These are phyloP conservation scores for Brettanomyces custersianus DNA, from an alignment of 805 yeast genomes.

Conservation along the genomic window DNA sequence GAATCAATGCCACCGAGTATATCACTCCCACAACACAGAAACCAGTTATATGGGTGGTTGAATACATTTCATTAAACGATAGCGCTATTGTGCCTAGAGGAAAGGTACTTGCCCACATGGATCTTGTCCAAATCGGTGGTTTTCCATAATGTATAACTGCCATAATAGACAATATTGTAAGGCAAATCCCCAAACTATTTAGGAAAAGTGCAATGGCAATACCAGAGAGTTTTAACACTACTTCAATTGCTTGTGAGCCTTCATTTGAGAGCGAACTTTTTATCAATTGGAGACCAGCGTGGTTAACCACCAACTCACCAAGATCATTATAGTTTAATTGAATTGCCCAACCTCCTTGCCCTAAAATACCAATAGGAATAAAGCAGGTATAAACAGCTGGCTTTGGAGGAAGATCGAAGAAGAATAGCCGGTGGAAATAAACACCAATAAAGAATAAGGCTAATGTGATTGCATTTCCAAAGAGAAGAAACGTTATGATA, in stretches of 20 bases:
- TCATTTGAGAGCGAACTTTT: slow-evolving; percentile 4
- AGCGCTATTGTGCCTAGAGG: slow-evolving; percentile 79
- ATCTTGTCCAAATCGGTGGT: slow-evolving; percentile 32
- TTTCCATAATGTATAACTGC: slow-evolving; percentile 26
- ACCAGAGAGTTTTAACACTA: slow-evolving; percentile 10
- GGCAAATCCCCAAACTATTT: slow-evolving; percentile 22
- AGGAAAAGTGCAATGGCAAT: slow-evolving; percentile 19
- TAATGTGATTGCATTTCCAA: slow-evolving; percentile 52
- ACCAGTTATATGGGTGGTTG: slow-evolving; percentile 39
- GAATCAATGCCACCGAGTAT: slow-evolving; percentile 44
- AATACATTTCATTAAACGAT: slow-evolving; percentile 44
- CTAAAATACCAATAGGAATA: slow-evolving; percentile 75
- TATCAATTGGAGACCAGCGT: slow-evolving; percentile 2
- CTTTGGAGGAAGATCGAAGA: slow-evolving; percentile 51
- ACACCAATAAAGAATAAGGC: slow-evolving; percentile 38
- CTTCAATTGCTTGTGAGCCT: slow-evolving; percentile 3
- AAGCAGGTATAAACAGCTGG: slow-evolving; percentile 53
- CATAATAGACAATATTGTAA: slow-evolving; percentile 36
- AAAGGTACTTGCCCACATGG: slow-evolving; percentile 84
- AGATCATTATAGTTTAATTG: slow-evolving; percentile 22
- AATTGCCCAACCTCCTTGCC: slow-evolving; percentile 75
- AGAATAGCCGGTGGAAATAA: slow-evolving; percentile 50
- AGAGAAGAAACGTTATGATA: slow-evolving; percentile 45
- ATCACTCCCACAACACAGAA: slow-evolving; percentile 57
- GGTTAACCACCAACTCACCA: slow-evolving; percentile 7